Conservation (phyloP, 176 grass and related monocot genomes). For the Phyllostachys edulis region DNA sequence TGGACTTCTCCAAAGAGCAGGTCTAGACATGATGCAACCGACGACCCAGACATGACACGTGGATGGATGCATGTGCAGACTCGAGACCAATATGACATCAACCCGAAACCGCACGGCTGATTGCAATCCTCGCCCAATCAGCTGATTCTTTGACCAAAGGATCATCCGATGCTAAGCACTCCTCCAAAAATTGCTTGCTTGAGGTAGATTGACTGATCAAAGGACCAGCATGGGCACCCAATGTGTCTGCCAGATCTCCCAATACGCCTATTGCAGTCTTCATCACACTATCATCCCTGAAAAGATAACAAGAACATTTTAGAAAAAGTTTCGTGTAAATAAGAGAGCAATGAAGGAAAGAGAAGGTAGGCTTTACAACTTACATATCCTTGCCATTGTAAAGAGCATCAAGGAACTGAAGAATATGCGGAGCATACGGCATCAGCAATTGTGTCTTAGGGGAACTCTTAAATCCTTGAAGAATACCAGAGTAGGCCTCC, state of each 20-base stretch:
- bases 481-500: conserved; percentile 92
- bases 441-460: conserved; percentile 68
- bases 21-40: conserved; percentile 63
- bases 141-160: conserved; percentile 74
- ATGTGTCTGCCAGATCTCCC: conserved; percentile 81
- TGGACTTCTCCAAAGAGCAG: conserved; percentile 53
- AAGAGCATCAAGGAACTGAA: conserved; percentile 75
- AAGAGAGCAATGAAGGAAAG: conserved; percentile 8
- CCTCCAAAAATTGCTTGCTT: conserved; percentile 74
- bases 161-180: conserved; percentile 81
- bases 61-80: conserved; percentile 61
- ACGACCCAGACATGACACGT: conserved; percentile 54
- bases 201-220: conserved; percentile 67
- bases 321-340: not conserved
- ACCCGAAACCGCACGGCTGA: conserved; percentile 78
- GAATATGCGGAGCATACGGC: conserved; percentile 66
- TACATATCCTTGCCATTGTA: conserved; percentile 81
- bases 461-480: conserved; percentile 89
- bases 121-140: conserved; percentile 76
- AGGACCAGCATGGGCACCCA: conserved; percentile 64
- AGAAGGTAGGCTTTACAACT: conserved; percentile 15
- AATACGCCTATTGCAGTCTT: conserved; percentile 83
- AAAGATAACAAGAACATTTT: not conserved
- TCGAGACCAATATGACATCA: conserved; percentile 39
- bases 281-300: conserved; percentile 93